A percentile compares a stretch with the other conserved stretches of the same genome.
phyloP scores from a whole-genome alignment of 2,329 filamentous ascomycete genomes.

The Sclerotinia minor region DNA sequence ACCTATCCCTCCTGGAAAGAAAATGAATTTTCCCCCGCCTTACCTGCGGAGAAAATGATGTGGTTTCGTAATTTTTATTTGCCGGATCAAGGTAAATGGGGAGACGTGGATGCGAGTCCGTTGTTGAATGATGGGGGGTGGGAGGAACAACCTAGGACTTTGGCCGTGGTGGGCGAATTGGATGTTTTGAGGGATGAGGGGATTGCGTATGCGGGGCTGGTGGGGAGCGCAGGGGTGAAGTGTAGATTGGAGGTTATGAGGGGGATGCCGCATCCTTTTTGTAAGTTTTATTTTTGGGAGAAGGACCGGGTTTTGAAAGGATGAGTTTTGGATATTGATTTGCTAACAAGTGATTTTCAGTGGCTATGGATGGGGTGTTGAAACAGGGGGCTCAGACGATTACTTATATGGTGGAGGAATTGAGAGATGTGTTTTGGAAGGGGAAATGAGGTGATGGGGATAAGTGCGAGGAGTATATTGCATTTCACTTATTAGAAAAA shows the following conservation, averaged over 20 bases:
- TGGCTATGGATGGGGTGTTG: slow-evolving; percentile 57
- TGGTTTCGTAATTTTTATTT: slow-evolving; percentile 62
- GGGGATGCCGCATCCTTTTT: slow-evolving; percentile 59
- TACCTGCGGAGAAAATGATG: slow-evolving; percentile 58
- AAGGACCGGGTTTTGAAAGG: accelerated
- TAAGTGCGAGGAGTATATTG: not conserved
- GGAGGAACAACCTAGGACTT: slow-evolving; percentile 50
- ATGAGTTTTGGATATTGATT: accelerated
- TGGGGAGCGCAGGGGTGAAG: slow-evolving; percentile 49
- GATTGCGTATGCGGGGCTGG: slow-evolving; percentile 51
- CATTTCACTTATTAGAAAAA: too few species aligned
- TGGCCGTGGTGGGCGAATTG: slow-evolving; percentile 55
- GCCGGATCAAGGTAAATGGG: slow-evolving; percentile 49
- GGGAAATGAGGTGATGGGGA: not conserved
- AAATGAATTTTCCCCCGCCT: slow-evolving; percentile 53
- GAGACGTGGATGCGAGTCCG: slow-evolving; percentile 55
- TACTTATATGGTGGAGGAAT: slow-evolving; percentile 40
- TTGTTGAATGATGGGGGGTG: slow-evolving; percentile 52
- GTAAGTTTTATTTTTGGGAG: not conserved
- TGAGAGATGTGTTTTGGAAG: slow-evolving; percentile 33
- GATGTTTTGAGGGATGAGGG: slow-evolving; percentile 59
- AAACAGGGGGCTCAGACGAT: slow-evolving; percentile 54
- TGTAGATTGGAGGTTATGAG: slow-evolving; percentile 53
- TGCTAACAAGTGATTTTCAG: not conserved
- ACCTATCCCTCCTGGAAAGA: slow-evolving; percentile 51